A percentile compares a stretch with the other conserved stretches of the same genome.
Evolutionary conservation across 2,329 filamentous ascomycete genomes (phyloP).

Genomic region (Incumbomyces lentus): DNA sequence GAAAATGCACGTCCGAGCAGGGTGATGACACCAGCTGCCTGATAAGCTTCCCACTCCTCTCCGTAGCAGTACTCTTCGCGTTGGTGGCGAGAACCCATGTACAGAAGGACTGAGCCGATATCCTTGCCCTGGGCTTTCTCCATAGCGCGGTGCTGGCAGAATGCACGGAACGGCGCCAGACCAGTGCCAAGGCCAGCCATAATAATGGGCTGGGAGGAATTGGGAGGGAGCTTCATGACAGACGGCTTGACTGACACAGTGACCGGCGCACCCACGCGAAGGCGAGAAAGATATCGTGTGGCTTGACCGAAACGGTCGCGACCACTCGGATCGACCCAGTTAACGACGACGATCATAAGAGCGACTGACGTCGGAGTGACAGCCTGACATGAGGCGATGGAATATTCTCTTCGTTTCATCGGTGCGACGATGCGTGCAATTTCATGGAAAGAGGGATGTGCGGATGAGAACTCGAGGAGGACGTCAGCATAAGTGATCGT

Average conservation of each 20-base stretch:
- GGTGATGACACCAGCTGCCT: slow-evolving; percentile 89
- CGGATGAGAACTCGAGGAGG: slow-evolving; percentile 78
- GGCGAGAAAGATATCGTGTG: slow-evolving; percentile 72
- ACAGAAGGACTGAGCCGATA: slow-evolving; percentile 84
- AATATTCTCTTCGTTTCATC: slow-evolving; percentile 95
- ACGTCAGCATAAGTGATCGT: slow-evolving; percentile 85
- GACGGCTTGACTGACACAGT: slow-evolving; percentile 95
- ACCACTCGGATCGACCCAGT: slow-evolving; percentile 83
- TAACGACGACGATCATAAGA: slow-evolving; percentile 93
- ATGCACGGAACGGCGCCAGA: slow-evolving; percentile 96
- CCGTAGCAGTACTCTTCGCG: slow-evolving; percentile 98
- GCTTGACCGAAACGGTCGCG: slow-evolving; percentile 88
- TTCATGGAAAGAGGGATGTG: slow-evolving; percentile 78
- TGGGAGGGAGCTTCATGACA: slow-evolving; percentile 93
- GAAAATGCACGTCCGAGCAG: slow-evolving; percentile 89
- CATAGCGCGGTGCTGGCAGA: slow-evolving; percentile 95
- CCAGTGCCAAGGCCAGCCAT: slow-evolving; percentile 99
- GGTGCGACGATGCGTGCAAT: slow-evolving; percentile 78
- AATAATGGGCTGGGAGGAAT: slow-evolving; percentile 84
- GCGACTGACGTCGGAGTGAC: slow-evolving; percentile 83
- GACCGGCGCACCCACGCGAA: slow-evolving; percentile 65
- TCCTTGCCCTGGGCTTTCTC: slow-evolving; percentile 96
- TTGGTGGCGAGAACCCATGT: slow-evolving; percentile 94
- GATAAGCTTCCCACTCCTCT: slow-evolving; percentile 98
- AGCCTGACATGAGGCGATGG: slow-evolving; percentile 94